A percentile compares a stretch with the other conserved stretches of the same genome.
Conservation (phyloP, 139 green algal genomes). For the Chlamydomonas schloesseri region DNA sequence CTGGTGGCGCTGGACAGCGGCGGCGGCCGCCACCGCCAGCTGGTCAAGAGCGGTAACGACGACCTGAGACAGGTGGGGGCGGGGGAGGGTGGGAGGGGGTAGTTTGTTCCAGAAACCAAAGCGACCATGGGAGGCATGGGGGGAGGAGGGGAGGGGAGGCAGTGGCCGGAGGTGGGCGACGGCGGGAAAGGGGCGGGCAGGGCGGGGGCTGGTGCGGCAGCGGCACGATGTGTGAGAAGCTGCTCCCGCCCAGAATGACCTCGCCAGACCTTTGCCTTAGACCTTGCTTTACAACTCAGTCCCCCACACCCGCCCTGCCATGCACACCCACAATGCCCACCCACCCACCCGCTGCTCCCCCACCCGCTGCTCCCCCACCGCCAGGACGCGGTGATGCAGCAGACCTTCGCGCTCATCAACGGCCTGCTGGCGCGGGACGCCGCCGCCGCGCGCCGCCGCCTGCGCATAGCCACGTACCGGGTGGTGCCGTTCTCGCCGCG, state of each 20-base stretch:
- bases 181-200: no score
- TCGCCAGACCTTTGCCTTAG: no score
- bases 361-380: not conserved
- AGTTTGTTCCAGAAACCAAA: no score
- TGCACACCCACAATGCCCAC: not conserved
- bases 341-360: not conserved
- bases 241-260: no score
- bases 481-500: constrained; percentile 92
- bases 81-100: not conserved
- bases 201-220: no score
- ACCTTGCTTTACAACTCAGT: no score
- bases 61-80: constrained; percentile 76
- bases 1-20: constrained; percentile 44
- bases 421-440: constrained; percentile 73
- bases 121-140: no score
- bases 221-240: no score
- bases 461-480: constrained; percentile 91
- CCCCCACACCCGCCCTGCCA: no score
- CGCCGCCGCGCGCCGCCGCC: constrained; percentile 59
- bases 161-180: no score
- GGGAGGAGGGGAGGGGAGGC: no score
- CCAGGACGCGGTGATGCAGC: constrained; percentile 98
- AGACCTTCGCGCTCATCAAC: constrained; percentile 95
- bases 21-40: constrained; percentile 53
- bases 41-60: constrained; percentile 85